Evolutionary conservation across 768 basidiomycete genomes (phyloP).

Genomic region (Psilocybe azurescens): DNA sequence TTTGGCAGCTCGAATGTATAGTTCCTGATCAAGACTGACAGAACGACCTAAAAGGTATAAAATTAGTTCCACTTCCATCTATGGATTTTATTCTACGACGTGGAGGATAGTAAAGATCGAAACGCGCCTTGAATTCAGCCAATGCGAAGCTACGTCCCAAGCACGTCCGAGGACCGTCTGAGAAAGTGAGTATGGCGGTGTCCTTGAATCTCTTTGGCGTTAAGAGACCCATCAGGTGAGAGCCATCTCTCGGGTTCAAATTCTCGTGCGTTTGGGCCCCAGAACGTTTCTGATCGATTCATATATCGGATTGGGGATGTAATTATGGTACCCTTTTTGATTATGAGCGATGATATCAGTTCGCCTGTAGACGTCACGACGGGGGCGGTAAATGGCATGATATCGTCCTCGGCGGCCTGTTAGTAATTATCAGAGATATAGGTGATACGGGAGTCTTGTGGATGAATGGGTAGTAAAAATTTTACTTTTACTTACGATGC

Average conservation of each 20-base stretch:
- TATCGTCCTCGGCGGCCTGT: conserved; percentile 57
- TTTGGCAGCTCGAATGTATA: conserved; percentile 45
- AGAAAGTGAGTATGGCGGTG: conserved; percentile 56
- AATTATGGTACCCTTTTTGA: conserved; percentile 54
- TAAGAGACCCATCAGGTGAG: conserved; percentile 27
- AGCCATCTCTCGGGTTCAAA: conserved; percentile 76
- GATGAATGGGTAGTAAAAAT: too few species aligned
- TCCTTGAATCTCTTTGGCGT: conserved; percentile 49
- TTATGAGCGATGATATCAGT: conserved; percentile 40
- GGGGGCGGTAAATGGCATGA: conserved; percentile 61
- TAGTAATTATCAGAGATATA: not conserved
- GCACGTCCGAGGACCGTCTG: conserved; percentile 57
- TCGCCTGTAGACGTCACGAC: conserved; percentile 48
- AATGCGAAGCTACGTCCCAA: conserved; percentile 55
- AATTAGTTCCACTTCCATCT: not conserved
- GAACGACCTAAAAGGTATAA: conserved; percentile 36
- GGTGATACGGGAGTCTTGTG: too few species aligned
- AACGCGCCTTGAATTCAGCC: conserved; percentile 45
- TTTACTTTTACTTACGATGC: conserved; percentile 37
- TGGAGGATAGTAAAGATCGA: too few species aligned
- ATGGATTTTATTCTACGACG: too few species aligned
- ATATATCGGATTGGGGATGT: conserved; percentile 47
- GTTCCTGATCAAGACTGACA: conserved; percentile 49
- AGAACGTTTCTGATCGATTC: conserved; percentile 57
- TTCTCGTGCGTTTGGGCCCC: conserved; percentile 63